Percentiles rank a stretch among this genome's conserved stretches.
Conservation (phyloP, 257 asterid genomes). For the Marsdenia floribunda region DNA sequence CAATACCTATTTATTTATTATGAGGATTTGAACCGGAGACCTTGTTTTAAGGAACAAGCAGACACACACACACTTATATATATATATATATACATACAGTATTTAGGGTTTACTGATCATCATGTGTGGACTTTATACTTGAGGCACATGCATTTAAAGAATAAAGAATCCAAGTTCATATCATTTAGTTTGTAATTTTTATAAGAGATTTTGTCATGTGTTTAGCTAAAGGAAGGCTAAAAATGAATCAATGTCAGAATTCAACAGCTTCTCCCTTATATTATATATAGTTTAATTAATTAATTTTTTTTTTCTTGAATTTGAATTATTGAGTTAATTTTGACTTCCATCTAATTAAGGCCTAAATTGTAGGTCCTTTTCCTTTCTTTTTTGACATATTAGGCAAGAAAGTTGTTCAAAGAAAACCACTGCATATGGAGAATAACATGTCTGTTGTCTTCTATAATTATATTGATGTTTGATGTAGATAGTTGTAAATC, state of each 20-base stretch:
- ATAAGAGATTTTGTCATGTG: neutral
- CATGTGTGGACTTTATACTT: neutral
- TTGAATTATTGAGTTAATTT: neutral
- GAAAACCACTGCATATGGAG: too few relatives aligned
- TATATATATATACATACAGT: neutral
- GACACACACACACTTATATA: too few relatives aligned
- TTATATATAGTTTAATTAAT: neutral
- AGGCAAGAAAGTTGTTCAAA: too few relatives aligned
- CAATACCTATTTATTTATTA: too few relatives aligned
- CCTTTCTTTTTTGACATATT: too few relatives aligned
- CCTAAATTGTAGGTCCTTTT: too few relatives aligned
- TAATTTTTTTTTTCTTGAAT: slow-evolving; percentile 2
- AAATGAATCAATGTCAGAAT: neutral
- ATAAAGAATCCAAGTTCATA: neutral
- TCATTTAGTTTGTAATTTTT: neutral
- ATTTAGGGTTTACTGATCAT: neutral
- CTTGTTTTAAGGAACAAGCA: too few relatives aligned
- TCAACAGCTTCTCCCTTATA: neutral
- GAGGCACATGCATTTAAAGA: neutral
- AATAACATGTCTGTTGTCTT: too few relatives aligned
- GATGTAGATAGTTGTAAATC: too few relatives aligned
- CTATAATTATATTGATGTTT: too few relatives aligned
- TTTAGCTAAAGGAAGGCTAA: neutral
- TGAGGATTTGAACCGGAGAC: too few relatives aligned
- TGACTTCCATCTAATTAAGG: neutral